phyloP scores from a whole-genome alignment of 768 basidiomycete species.

The Punctularia strigosozonata region DNA sequence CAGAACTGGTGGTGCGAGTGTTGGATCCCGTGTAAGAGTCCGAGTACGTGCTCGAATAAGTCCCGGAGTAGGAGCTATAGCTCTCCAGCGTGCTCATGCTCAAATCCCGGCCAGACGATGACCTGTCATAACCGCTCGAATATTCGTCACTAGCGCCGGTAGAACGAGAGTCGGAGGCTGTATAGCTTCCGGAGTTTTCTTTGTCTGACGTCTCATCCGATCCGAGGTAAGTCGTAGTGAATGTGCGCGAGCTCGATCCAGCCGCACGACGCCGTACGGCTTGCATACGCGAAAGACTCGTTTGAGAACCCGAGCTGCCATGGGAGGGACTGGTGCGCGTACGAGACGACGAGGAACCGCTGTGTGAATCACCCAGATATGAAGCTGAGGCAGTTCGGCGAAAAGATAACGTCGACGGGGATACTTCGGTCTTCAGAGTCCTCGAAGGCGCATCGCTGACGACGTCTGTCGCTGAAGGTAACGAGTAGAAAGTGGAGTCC shows the following conservation, averaged over 20 bases:
- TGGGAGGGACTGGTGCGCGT: too few relatives aligned
- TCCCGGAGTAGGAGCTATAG: not conserved
- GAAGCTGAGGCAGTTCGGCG: slow-evolving; percentile 43
- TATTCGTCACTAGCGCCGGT: too few relatives aligned
- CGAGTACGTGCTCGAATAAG: slow-evolving; percentile 1
- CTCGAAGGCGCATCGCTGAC: slow-evolving; percentile 9
- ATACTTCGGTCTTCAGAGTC: slow-evolving; percentile 11
- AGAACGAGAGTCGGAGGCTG: slow-evolving; percentile 14
- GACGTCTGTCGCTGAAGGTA: slow-evolving; percentile 17
- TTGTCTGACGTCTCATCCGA: slow-evolving; percentile 43
- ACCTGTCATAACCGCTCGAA: slow-evolving; percentile 1
- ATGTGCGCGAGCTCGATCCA: slow-evolving; percentile 27
- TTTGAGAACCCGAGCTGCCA: slow-evolving; percentile 38
- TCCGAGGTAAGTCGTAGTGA: slow-evolving; percentile 24
- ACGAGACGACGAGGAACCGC: slow-evolving; percentile 9
- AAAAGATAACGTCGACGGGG: slow-evolving; percentile 38
- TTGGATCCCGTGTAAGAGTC: too few relatives aligned
- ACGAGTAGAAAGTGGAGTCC: slow-evolving; percentile 24
- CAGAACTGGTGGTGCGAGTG: too few relatives aligned
- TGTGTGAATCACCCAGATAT: slow-evolving; percentile 42
- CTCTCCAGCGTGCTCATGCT: not conserved
- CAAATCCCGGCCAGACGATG: slow-evolving; percentile 6
- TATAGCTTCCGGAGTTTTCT: slow-evolving; percentile 33
- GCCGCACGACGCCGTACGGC: slow-evolving; percentile 44
- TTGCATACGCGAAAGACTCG: slow-evolving; percentile 40